Evolutionary conservation across 371 early-diverging fungal genomes (phyloP), one percentile per base, ranked within the genome.

Genomic region (Mucor lusitanicus): DNA sequence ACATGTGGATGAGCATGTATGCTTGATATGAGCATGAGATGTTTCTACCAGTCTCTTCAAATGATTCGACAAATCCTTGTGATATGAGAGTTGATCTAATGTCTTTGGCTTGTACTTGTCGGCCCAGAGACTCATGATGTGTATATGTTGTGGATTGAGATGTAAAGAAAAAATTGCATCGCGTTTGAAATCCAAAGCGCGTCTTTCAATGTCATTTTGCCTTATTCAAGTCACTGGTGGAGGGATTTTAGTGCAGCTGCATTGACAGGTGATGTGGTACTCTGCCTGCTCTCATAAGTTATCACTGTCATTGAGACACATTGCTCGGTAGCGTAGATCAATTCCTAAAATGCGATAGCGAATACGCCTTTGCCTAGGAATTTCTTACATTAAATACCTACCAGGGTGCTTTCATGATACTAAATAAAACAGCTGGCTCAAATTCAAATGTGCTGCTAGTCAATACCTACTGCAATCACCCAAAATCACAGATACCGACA

Each of bases 31-130:
- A 5, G 1, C 13, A 25, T 4, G 5, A 12, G 23, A 13, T 27
- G 19, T 6, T 54, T 56, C n/a, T 80, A 95, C 95, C 85, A 98
- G 88, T 67, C 82, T 84, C 65, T 87, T 88, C 32, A 99, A 85
- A 58, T 92, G 91, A 30, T 66, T 71, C 7, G 93, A 88, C 32
- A 97, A 77, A 32, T 89, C 89, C 13, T 75, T 59, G 75, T 97
- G 97, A 76, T 91, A 94, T 72, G 89, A 88, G 64, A 99, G 88
- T 70, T 92, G 86, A 68, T 94, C 93, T 59, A 99, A 89, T 30
- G 86, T 74, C 55, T 80, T 85, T 35, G 99, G 99, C 53, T 94
- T 86, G 78, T 99, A 92, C 80, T 98, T 98, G 84, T 99, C 99
- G 42, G 95, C 93, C 98, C 98, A 99, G 44, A 99, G 87, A 72